phyloP scores from a whole-genome alignment of 441 rosid species.

The Erodium moschatum region DNA sequence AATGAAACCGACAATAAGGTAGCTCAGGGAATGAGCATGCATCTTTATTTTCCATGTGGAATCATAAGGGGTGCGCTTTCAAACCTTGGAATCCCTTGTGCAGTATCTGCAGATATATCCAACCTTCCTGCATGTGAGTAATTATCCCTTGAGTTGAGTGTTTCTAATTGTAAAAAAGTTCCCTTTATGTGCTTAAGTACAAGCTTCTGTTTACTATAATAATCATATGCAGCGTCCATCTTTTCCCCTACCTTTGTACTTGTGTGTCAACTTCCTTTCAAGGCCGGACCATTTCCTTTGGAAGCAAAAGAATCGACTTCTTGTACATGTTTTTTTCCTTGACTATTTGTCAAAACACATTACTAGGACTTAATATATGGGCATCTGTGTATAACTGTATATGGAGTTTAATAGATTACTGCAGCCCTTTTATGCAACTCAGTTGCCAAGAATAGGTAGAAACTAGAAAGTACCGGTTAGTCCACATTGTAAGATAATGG shows the following conservation, averaged over 20 bases:
- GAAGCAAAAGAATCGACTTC: too few species aligned
- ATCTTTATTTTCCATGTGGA: slow-evolving; percentile 89
- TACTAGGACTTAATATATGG: too few species aligned
- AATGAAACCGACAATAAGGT: slow-evolving; percentile 45
- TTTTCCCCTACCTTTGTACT: background rate
- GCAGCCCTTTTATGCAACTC: too few species aligned
- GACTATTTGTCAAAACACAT: too few species aligned
- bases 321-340: too few species aligned
- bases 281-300: too few species aligned
- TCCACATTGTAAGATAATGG: too few species aligned
- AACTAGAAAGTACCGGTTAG: too few species aligned
- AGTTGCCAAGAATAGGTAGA: too few species aligned
- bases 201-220: background rate
- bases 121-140: slow-evolving; percentile 89
- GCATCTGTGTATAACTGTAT: too few species aligned
- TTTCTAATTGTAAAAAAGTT: background rate
- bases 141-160: background rate
- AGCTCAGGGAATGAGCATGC: slow-evolving; percentile 67
- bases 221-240: background rate
- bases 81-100: slow-evolving; percentile 89
- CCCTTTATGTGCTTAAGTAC: too few species aligned
- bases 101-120: slow-evolving; percentile 89
- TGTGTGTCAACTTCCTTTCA: background rate
- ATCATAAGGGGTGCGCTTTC: slow-evolving; percentile 96
- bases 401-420: too few species aligned